Evolutionary conservation across 2,329 filamentous ascomycete genomes (phyloP).

Genomic region (Fusarium sambucinum): DNA sequence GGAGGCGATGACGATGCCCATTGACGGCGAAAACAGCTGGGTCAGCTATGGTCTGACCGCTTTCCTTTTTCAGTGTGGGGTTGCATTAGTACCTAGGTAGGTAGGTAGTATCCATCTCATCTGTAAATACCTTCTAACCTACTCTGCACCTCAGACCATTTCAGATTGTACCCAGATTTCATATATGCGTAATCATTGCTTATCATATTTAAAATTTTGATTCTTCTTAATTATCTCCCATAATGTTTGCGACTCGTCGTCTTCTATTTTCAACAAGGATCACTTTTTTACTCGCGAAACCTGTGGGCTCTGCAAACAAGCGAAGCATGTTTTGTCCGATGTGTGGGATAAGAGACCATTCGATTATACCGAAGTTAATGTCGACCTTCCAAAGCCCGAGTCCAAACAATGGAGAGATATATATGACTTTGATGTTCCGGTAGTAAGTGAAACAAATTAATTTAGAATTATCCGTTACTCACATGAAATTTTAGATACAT

Average conservation of each 20-base stretch:
- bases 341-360: constrained; percentile 77
- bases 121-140: not conserved
- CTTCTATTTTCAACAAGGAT: constrained; percentile 71
- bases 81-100: not conserved
- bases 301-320: constrained; percentile 77
- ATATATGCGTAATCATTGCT: not conserved
- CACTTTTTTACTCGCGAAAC: constrained; percentile 81
- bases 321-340: constrained; percentile 74
- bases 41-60: constrained; percentile 49
- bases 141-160: constrained; percentile 34
- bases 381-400: constrained; percentile 75
- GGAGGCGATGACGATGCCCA: constrained; percentile 45
- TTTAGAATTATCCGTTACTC: not conserved
- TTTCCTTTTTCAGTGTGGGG: constrained; percentile 53
- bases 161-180: not conserved
- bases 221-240: not conserved
- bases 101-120: no score
- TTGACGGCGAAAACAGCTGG: constrained; percentile 13
- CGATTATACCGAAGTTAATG: constrained; percentile 76
- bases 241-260: constrained; percentile 65
- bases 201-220: not conserved
- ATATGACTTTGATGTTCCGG: constrained; percentile 86
- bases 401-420: constrained; percentile 75
- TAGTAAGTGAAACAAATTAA: constrained; percentile 64
- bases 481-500: constrained; percentile 63